These are phyloP conservation scores for Metahyphopichia silvanorum DNA, from an alignment of 805 yeast genomes.

Conservation along the genomic window DNA sequence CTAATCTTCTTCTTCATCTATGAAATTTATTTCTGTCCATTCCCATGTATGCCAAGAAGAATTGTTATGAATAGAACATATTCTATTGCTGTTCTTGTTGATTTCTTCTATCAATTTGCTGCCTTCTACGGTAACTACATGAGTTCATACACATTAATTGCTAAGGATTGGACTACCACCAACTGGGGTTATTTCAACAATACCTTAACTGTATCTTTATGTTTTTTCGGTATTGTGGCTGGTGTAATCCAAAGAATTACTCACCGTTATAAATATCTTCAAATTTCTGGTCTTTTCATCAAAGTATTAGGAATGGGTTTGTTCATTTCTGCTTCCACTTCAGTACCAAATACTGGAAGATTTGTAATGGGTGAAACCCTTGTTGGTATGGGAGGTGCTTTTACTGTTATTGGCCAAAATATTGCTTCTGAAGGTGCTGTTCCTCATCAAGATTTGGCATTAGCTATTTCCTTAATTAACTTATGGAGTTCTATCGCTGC, in stretches of 20 bases:
- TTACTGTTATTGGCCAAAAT: slow-evolving; percentile 30
- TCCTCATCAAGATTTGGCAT: slow-evolving; percentile 40
- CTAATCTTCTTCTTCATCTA: slow-evolving; percentile 30
- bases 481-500: slow-evolving; percentile 34
- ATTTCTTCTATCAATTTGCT: slow-evolving; percentile 26
- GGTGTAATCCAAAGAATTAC: slow-evolving; percentile 30
- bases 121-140: slow-evolving; percentile 26
- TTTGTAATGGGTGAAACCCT: slow-evolving; percentile 32
- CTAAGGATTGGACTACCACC: slow-evolving; percentile 22
- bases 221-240: slow-evolving; percentile 35
- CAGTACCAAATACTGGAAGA: slow-evolving; percentile 24
- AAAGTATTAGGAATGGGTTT: slow-evolving; percentile 31
- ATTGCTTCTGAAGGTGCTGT: slow-evolving; percentile 41
- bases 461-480: slow-evolving; percentile 31
- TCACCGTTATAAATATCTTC: slow-evolving; percentile 35
- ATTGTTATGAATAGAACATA: slow-evolving; percentile 35
- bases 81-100: slow-evolving; percentile 28
- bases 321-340: slow-evolving; percentile 12
- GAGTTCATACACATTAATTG: slow-evolving; percentile 30
- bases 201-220: slow-evolving; percentile 31
- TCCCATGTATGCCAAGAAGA: slow-evolving; percentile 35
- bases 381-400: slow-evolving; percentile 40
- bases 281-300: slow-evolving; percentile 28
- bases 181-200: slow-evolving; percentile 39
- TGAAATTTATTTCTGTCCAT: slow-evolving; percentile 33